Percentiles rank a stretch among this genome's conserved stretches.
Evolutionary conservation across 345 rosid genomes (phyloP).

Genomic region (rapeseed (Brassica napus)): Da-Ae NC_063441.1:10710501-10711000

Average conservation of each 20-base stretch:
- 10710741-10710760: constrained; percentile 15
- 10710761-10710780: constrained; percentile 41
- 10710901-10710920: constrained; percentile 32
- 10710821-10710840: neutral
- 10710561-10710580: constrained; percentile 44
- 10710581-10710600: constrained; percentile 46
- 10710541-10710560: constrained; percentile 34
- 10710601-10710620: constrained; percentile 31
- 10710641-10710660: constrained; percentile 30
- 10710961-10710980: constrained; percentile 34
- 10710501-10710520: neutral
- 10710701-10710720: constrained; percentile 35
- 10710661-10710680: constrained; percentile 28
- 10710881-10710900: constrained; percentile 46
- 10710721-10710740: constrained; percentile 17
- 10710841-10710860: neutral
- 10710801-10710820: constrained; percentile 6
- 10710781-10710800: constrained; percentile 41
- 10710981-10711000: constrained; percentile 19
- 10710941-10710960: constrained; percentile 40
- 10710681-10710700: constrained; percentile 43
- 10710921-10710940: constrained; percentile 31
- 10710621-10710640: constrained; percentile 46
- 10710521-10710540: constrained; percentile 23
- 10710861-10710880: neutral